Evolutionary conservation across 1,284 basidiomycete species (phyloP).

Genomic region (Ustilago sp.): DNA sequence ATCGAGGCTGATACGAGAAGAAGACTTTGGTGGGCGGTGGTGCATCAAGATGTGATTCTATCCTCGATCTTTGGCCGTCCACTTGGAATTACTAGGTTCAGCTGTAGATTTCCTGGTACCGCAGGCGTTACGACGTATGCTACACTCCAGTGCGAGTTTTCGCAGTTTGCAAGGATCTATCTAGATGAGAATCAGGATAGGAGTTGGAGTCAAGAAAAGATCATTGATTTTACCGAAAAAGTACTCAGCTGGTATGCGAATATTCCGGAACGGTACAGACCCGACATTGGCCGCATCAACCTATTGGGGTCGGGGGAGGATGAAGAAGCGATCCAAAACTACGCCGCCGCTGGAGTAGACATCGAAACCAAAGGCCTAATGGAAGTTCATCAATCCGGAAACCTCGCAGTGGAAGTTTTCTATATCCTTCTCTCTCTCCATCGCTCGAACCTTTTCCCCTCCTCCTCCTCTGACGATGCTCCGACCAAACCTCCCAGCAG

Average conservation of each 20-base stretch:
- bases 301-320: constrained; percentile 18
- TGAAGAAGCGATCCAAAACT: constrained; percentile 31
- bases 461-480: constrained; percentile 4
- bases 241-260: constrained; percentile 45
- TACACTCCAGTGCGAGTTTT: constrained; percentile 43
- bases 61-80: constrained; percentile 51
- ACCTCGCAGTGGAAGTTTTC: constrained; percentile 42
- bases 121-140: constrained; percentile 18
- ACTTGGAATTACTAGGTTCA: constrained; percentile 41
- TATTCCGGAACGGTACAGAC: constrained; percentile 37
- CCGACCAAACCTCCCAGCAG: neutral
- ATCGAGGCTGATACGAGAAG: constrained; percentile 41
- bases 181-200: constrained; percentile 47
- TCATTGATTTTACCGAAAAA: constrained; percentile 34
- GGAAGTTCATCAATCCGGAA: constrained; percentile 44
- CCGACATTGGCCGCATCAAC: constrained; percentile 35
- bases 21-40: constrained; percentile 50
- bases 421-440: constrained; percentile 38
- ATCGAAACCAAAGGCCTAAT: constrained; percentile 45
- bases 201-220: constrained; percentile 38
- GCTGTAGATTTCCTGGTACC: constrained; percentile 31
- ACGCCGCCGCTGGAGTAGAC: constrained; percentile 34
- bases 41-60: constrained; percentile 48
- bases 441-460: constrained; percentile 37
- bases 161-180: constrained; percentile 27